These are phyloP conservation scores for Tylopilus rubrobrunneus DNA, from an alignment of 768 basidiomycete genomes.

Conservation along the genomic window DNA sequence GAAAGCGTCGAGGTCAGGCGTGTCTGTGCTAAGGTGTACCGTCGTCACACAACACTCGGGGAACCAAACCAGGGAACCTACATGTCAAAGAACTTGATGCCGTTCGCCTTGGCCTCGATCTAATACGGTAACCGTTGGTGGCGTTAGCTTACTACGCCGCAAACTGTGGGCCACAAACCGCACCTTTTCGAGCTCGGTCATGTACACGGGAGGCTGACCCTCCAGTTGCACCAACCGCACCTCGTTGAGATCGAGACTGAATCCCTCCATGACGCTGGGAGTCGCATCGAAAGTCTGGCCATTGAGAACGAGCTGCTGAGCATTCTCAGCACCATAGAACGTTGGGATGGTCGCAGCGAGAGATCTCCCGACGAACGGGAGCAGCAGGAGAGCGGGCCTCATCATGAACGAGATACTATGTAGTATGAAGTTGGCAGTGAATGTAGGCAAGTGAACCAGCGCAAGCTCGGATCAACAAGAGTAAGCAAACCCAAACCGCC, in stretches of 20 bases:
- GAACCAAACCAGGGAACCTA: conserved; percentile 31
- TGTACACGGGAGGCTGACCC: conserved; percentile 67
- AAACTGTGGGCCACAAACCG: background rate
- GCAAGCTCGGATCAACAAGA: conserved; percentile 3
- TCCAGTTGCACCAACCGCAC: conserved; percentile 71
- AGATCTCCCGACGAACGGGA: conserved; percentile 18
- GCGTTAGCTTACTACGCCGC: background rate
- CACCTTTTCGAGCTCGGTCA: conserved; percentile 90
- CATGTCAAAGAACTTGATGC: conserved; percentile 87
- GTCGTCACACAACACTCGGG: background rate
- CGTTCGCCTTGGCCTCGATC: conserved; percentile 76
- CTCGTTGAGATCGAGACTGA: conserved; percentile 65
- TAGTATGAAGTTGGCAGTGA: background rate
- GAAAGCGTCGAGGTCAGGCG: conserved; percentile 52
- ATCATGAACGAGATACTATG: background rate
- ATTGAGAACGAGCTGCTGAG: conserved; percentile 23
- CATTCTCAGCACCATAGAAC: conserved; percentile 1
- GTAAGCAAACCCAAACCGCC: conserved; percentile 9
- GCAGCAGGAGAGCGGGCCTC: conserved; percentile 14
- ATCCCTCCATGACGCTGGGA: conserved; percentile 38
- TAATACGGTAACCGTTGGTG: conserved; percentile 21
- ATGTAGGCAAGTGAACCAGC: background rate
- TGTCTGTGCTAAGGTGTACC: conserved; percentile 58
- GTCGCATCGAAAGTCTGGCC: conserved; percentile 25
- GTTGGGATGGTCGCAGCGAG: conserved; percentile 19